Evolutionary conservation across 495 filamentous ascomycete species (phyloP).

Genomic region (Hypomontagnella monticulosa): DNA sequence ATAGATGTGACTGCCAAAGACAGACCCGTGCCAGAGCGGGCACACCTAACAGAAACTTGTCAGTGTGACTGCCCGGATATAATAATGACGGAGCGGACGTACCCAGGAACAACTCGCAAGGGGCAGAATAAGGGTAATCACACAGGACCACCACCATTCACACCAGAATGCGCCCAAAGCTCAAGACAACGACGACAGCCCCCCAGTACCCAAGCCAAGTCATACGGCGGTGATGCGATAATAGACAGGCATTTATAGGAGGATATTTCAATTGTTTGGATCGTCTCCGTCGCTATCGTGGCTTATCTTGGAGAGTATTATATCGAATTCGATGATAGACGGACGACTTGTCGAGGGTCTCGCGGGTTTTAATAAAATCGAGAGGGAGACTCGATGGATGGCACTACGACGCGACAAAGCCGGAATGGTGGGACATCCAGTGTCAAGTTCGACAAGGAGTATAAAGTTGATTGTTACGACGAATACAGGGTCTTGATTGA

Average conservation of each 20-base stretch:
- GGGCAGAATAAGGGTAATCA: background rate
- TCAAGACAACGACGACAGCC: conserved; percentile 2
- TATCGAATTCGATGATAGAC: conserved; percentile 1
- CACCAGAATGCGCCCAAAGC: conserved; percentile 13
- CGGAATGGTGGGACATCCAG: conserved; percentile 11
- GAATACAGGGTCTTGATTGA: conserved; percentile 15
- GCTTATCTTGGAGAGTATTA: background rate
- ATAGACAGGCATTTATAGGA: background rate
- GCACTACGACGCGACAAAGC: conserved; percentile 2
- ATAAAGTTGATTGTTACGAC: conserved; percentile 1
- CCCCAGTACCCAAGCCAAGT: conserved; percentile 1
- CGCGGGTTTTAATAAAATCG: background rate
- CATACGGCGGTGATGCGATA: conserved; percentile 15
- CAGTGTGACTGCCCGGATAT: background rate
- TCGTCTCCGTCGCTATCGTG: conserved; percentile 1
- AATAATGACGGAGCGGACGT: conserved; percentile 1
- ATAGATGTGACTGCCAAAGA: too few species aligned
- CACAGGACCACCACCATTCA: conserved; percentile 13
- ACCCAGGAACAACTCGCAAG: conserved; percentile 2
- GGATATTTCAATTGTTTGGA: background rate
- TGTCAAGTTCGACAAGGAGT: background rate
- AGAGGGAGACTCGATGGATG: conserved; percentile 4
- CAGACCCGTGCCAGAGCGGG: too few species aligned
- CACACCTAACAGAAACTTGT: too few species aligned
- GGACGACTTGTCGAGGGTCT: background rate